A percentile compares a stretch with the other conserved stretches of the same genome.
These are phyloP conservation scores for Teratosphaeriaceae sp. DNA, from an alignment of 2,329 filamentous ascomycete genomes.

Conservation along the genomic window DNA sequence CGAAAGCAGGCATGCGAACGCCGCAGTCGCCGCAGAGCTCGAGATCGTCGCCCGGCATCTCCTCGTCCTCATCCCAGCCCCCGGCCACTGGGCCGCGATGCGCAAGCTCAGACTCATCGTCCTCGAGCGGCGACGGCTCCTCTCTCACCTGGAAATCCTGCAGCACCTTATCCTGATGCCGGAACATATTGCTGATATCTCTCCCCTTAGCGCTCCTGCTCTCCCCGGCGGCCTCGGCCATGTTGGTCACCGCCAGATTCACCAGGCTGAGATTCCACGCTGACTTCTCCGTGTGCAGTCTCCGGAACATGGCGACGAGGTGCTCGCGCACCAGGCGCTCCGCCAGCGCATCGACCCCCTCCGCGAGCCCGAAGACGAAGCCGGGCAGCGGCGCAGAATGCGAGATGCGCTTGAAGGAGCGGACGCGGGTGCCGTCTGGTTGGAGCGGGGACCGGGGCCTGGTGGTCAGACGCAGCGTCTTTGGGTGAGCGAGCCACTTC, in stretches of 20 bases:
- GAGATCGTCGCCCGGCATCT: conserved; percentile 5
- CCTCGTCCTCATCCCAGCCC: conserved; percentile 7
- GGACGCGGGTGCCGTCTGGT: conserved; percentile 47
- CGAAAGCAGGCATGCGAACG: conserved; percentile 50
- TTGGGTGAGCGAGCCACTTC: conserved; percentile 73
- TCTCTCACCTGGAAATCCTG: conserved; percentile 59
- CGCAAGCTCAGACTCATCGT: not conserved
- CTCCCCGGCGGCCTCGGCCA: conserved; percentile 48
- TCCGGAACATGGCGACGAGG: conserved; percentile 65
- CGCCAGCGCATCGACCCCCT: conserved; percentile 53
- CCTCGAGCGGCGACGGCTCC: not conserved
- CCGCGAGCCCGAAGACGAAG: conserved; percentile 62
- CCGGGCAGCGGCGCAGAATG: conserved; percentile 66
- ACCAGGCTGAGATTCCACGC: conserved; percentile 78
- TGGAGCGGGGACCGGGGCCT: conserved; percentile 53
- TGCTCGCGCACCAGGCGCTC: conserved; percentile 63
- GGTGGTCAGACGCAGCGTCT: conserved; percentile 73
- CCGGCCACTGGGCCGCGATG: conserved; percentile 2
- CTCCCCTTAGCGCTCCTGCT: conserved; percentile 49
- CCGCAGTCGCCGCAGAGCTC: conserved; percentile 46
- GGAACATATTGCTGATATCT: conserved; percentile 81
- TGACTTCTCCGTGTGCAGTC: conserved; percentile 60
- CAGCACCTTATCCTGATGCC: conserved; percentile 61
- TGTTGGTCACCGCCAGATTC: conserved; percentile 83
- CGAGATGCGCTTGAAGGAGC: conserved; percentile 64